Percentiles rank a stretch among this genome's conserved stretches.
These are phyloP conservation scores for Candida chilensis DNA, from an alignment of 805 yeast genomes.

Conservation along the genomic window DNA sequence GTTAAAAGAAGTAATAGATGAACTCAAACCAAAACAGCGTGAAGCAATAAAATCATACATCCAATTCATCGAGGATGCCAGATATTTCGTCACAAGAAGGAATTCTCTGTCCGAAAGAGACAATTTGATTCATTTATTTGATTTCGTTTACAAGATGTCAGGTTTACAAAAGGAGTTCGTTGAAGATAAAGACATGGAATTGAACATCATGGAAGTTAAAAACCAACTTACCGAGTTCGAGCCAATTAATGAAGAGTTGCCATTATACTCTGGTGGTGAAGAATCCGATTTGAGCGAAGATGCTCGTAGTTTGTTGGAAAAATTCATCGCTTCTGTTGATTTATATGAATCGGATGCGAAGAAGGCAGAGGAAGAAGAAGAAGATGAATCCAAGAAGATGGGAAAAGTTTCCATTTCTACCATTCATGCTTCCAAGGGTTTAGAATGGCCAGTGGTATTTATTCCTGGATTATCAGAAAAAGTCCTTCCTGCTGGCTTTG, in stretches of 20 bases:
- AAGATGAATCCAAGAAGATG: constrained; percentile 4
- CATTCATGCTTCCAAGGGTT: constrained; percentile 87
- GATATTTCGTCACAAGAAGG: constrained; percentile 4
- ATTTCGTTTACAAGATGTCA: constrained; percentile 13
- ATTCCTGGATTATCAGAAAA: constrained; percentile 67
- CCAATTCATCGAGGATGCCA: constrained; percentile 12
- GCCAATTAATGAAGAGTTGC: constrained; percentile 14
- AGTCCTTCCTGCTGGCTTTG: constrained; percentile 50
- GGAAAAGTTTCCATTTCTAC: constrained; percentile 53
- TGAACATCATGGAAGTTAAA: constrained; percentile 30
- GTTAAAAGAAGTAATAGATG: constrained; percentile 2
- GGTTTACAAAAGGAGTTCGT: constrained; percentile 17
- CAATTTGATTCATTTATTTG: constrained; percentile 10
- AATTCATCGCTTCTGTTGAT: constrained; percentile 22
- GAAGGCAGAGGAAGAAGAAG: constrained; percentile 10
- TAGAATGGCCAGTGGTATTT: constrained; percentile 93
- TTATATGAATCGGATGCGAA: constrained; percentile 15
- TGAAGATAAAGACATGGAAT: constrained; percentile 15
- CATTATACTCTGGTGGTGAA: constrained; percentile 4
- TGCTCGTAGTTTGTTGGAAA: constrained; percentile 8
- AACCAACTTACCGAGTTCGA: constrained; percentile 22
- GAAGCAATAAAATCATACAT: constrained; percentile 16
- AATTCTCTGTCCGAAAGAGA: no score
- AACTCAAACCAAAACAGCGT: constrained; percentile 6
- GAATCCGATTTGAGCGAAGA: constrained; percentile 4